Base-by-base conservation (phyloP, 305 asterid species). In the Solanum chacoense region DNA sequence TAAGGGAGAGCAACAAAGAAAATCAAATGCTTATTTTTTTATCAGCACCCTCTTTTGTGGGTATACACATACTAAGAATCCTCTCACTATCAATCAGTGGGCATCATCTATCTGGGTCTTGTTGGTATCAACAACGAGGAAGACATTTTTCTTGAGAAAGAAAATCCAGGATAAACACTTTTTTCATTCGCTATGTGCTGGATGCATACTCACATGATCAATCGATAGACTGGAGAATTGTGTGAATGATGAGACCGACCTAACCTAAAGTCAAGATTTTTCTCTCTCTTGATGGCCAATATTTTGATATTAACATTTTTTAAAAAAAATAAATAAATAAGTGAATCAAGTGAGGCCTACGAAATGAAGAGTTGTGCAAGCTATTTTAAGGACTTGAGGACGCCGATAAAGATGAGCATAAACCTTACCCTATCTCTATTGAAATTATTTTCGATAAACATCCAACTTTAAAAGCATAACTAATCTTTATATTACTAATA, bases 281-380 rank as follows among this genome's bases (percentile, higher is more conserved):
- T 3, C 6, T 9, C 11, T 8, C 69, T 59, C 26, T 59, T 59
- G 26, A 59, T 59, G 12, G 69, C 26, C 12, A 59, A 20, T 59
- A 59, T 59, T 59, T 59, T 59, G 69, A 59, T 59, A 59, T 20
- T 20, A 59, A 59, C 12, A 8, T 55, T 20, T 55, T 1, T 8
- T 0, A 2, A 7, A 8, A 50, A 6, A 2, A 0, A 36, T 2
- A 2, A 36, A 36, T 7, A 6, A 6, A 16, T 20, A 7, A 59
- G 24, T 8, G 5, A 3, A 59, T 59, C 12, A 0, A 59, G 5
- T 0, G 1, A 3, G 2, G 5, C 69, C 12, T 20, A 0, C 5
- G 9, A 59, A 59, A 59, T 59, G 5, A 22, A 2, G 2, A 59
- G 5, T 59, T 22, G 11, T 3, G 11, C 24, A 20, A 59, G 12